Base-by-base conservation (phyloP, 2,329 filamentous ascomycete genomes). In the Fusarium camptoceras region DNA sequence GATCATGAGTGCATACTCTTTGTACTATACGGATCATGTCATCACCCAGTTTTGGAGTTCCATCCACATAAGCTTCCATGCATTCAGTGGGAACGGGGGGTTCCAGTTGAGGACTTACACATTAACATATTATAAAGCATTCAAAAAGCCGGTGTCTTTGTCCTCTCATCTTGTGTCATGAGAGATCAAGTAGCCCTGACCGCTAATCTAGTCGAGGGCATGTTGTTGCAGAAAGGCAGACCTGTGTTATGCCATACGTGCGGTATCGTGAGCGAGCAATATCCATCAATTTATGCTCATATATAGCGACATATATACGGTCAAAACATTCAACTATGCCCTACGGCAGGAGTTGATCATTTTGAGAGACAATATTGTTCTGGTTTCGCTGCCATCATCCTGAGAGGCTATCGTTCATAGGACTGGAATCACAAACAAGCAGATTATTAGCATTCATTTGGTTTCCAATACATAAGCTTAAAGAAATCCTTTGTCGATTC, bases 281-380 rank as follows among this genome's bases (percentile, higher is more conserved):
- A n/a, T 37, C 6, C 7, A 37, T n/a, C 14, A 5, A 37, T 14
- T 14, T 12, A 4, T 4, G 18, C 18, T n/a, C 34, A 37, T 37
- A 12, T n/a, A 4, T 7, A n/a, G 18, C 34, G 18, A 37, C 10
- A 4, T 0, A 37, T 37, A 37, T n/a, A 12, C 18, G 10, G 9
- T 1, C 6, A n/a, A 6, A 37, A 12, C 3, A 4, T 7, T 37
- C 12, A 6, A 37, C 1, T 11, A 37, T n/a, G 10, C 6, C 18
- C 6, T n/a, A 37, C 3, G 18, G 10, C 10, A 37, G 34, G 10
- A 18, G 6, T 12, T 12, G 6, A 18, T 37, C 18, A 4, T 7
- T 37, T 12, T 37, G 34, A n/a, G 18, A n/a, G 34, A 37, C 18
- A 37, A n/a, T n/a, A 37, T 6, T 37, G 34, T 18, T 37, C n/a